A percentile compares a stretch with the other conserved stretches of the same genome.
Conservation (phyloP, 2,329 filamentous ascomycete genomes). For the Fusarium sarcochroum region DNA sequence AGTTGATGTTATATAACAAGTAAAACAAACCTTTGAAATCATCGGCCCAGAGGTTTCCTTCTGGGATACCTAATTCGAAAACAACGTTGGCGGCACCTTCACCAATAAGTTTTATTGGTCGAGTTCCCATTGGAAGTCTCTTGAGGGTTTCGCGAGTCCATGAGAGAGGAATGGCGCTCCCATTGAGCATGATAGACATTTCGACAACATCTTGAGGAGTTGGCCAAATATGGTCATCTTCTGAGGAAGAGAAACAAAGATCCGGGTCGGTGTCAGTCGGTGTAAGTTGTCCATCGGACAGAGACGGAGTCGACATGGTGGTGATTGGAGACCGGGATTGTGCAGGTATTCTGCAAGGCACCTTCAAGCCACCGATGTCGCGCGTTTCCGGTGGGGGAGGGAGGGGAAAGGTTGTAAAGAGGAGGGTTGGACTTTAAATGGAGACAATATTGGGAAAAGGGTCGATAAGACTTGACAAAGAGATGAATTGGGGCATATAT, state of each 20-base stretch:
- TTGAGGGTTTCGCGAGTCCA: constrained; percentile 49
- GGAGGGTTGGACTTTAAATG: constrained; percentile 26
- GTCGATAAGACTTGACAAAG: constrained; percentile 21
- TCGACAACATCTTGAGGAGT: constrained; percentile 47
- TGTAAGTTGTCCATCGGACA: constrained; percentile 49
- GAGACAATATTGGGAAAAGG: constrained; percentile 11
- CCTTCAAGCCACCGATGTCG: constrained; percentile 48
- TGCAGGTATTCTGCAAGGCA: constrained; percentile 48
- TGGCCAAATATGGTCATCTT: constrained; percentile 47
- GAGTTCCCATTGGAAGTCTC: constrained; percentile 53
- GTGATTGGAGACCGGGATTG: constrained; percentile 44
- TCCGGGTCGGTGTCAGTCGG: constrained; percentile 48
- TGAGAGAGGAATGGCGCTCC: constrained; percentile 42
- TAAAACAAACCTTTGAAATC: constrained; percentile 55
- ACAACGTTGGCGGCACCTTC: constrained; percentile 86
- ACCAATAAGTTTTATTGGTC: constrained; percentile 61
- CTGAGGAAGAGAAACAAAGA: constrained; percentile 39
- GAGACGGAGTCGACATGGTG: constrained; percentile 48
- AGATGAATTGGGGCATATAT: constrained; percentile 18
- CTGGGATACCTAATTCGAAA: constrained; percentile 69
- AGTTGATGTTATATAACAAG: constrained; percentile 12
- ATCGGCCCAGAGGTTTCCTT: constrained; percentile 49
- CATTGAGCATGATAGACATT: constrained; percentile 49
- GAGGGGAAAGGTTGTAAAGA: constrained; percentile 13
- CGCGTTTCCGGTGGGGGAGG: constrained; percentile 34